Evolutionary conservation across 225 moss, liverwort and hornwort species (phyloP).

Genomic region (Asterella californica): DNA sequence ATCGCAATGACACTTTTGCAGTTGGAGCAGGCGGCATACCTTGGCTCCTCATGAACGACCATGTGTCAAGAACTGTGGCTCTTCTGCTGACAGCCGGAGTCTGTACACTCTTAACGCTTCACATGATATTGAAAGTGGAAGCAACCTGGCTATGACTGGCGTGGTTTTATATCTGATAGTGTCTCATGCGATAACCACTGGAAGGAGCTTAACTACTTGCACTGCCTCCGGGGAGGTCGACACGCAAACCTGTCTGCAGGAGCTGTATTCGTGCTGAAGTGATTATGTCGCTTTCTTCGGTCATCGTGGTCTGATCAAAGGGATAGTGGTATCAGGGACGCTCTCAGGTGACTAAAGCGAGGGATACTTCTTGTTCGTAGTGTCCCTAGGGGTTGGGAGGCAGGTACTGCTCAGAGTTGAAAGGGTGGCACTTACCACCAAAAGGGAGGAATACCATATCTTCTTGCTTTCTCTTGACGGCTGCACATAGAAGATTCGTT

Average conservation of each 20-base stretch:
- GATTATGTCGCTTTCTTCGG: background rate
- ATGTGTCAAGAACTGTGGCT: slow-evolving; percentile 6
- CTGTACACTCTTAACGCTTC: slow-evolving; percentile 4
- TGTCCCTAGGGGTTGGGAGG: no score
- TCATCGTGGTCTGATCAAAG: background rate
- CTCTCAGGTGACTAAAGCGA: background rate
- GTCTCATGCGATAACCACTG: slow-evolving; percentile 1
- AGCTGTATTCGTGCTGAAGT: background rate
- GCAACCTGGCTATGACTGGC: slow-evolving; percentile 8
- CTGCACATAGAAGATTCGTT: no score
- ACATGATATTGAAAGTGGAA: slow-evolving; percentile 4
- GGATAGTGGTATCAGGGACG: background rate
- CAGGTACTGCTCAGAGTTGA: no score
- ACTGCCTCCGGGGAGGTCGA: background rate
- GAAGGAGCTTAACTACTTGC: background rate
- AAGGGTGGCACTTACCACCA: no score
- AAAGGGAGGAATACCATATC: no score
- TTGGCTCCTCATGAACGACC: slow-evolving; percentile 12
- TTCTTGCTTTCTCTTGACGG: no score
- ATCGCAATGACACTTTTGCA: background rate
- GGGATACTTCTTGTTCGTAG: background rate
- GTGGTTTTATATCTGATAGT: slow-evolving; percentile 14
- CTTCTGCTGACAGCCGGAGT: slow-evolving; percentile 3
- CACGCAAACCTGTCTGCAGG: background rate
- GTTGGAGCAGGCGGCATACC: slow-evolving; percentile 24